Evolutionary conservation across 164 flowering plant genomes (phyloP).

Genomic region (Hamamelis virginiana): DNA sequence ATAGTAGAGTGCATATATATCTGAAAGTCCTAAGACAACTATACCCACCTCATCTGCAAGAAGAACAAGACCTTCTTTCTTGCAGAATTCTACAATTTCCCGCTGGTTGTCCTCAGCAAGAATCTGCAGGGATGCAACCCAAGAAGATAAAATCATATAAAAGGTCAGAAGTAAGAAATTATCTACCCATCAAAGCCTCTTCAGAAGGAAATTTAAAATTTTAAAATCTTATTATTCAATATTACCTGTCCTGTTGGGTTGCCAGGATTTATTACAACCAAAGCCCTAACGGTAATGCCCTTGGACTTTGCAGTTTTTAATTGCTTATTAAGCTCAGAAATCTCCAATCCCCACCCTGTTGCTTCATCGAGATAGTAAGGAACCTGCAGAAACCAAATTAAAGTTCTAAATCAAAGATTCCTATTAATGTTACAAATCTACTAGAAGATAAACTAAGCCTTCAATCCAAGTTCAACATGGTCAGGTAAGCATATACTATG

Average conservation of each 20-base stretch:
- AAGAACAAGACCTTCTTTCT: conserved; percentile 89
- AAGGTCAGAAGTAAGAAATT: background rate
- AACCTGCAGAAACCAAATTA: conserved; percentile 49
- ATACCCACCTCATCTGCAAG: conserved; percentile 91
- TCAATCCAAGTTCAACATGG: background rate
- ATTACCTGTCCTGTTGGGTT: conserved; percentile 99
- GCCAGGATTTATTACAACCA: conserved; percentile 98
- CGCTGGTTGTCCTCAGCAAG: conserved; percentile 88
- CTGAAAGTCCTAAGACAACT: background rate
- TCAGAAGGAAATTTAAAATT: background rate
- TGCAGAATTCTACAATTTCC: conserved; percentile 90
- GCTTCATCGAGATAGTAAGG: conserved; percentile 96
- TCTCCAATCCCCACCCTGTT: conserved; percentile 93
- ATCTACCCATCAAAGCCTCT: background rate
- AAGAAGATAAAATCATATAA: background rate
- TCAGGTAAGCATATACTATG: background rate
- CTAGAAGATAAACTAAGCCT: background rate
- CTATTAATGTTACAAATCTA: background rate
- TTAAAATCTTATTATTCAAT: background rate
- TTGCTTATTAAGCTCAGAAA: conserved; percentile 80
- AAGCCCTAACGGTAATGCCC: conserved; percentile 83
- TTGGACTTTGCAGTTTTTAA: conserved; percentile 69
- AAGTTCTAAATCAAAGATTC: background rate
- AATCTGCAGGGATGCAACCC: conserved; percentile 49
- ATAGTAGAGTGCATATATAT: too few species aligned